phyloP scores from a whole-genome alignment of 164 flowering plant genomes.

The Liquidambar formosana region DNA sequence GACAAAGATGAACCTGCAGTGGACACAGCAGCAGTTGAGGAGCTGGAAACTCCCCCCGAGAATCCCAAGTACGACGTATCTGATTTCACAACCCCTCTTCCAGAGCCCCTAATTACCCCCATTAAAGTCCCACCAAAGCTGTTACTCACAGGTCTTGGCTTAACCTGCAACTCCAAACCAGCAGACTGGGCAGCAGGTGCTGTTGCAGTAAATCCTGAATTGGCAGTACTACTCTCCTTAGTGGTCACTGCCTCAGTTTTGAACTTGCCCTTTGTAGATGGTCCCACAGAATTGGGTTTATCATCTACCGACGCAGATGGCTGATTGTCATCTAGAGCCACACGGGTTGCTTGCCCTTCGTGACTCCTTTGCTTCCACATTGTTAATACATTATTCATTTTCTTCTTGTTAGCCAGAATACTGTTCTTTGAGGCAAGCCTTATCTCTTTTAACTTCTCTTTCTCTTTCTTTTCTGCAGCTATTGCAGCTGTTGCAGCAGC shows the following conservation, averaged over 20 bases:
- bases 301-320: slow-evolving; percentile 45
- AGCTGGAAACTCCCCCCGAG: slow-evolving; percentile 21
- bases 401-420: slow-evolving; percentile 90
- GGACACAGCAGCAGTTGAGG: slow-evolving; percentile 25
- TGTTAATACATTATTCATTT: slow-evolving; percentile 87
- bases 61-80: slow-evolving; percentile 57
- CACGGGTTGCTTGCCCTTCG: slow-evolving; percentile 91
- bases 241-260: slow-evolving; percentile 37
- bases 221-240: slow-evolving; percentile 43
- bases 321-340: slow-evolving; percentile 66
- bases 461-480: slow-evolving; percentile 98
- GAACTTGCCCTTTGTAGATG: slow-evolving; percentile 48
- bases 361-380: slow-evolving; percentile 99
- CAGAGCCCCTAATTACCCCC: slow-evolving; percentile 94
- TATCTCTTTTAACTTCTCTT: slow-evolving; percentile 87
- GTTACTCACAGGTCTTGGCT: slow-evolving; percentile 59
- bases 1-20: slow-evolving; percentile 30
- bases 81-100: slow-evolving; percentile 67
- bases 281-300: slow-evolving; percentile 32
- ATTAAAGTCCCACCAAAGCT: slow-evolving; percentile 71
- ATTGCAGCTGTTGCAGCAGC: slow-evolving; percentile 96
- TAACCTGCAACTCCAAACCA: slow-evolving; percentile 45
- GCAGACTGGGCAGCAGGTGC: slow-evolving; percentile 27
- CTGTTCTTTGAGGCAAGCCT: slow-evolving; percentile 90
- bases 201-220: slow-evolving; percentile 35